phyloP scores from a whole-genome alignment of 73 alveolate species.

The Tetrahymena thermophila region DNA sequence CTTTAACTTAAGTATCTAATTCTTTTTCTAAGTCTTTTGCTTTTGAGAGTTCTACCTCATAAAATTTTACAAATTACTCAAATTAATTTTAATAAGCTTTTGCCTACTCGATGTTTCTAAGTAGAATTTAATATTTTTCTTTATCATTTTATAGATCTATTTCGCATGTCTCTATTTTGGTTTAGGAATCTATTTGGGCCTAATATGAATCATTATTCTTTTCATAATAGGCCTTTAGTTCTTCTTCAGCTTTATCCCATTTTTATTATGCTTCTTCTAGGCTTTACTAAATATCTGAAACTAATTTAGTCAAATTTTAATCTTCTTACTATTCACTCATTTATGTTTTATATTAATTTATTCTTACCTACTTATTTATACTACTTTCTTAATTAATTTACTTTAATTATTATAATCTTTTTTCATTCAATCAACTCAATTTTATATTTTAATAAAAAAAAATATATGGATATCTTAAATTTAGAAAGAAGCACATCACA shows the following conservation, averaged over 20 bases:
- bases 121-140: background rate
- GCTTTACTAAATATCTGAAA: background rate
- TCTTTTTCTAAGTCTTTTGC: background rate
- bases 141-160: background rate
- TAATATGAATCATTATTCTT: background rate
- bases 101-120: background rate
- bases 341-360: no score
- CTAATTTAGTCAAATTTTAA: background rate
- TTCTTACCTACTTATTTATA: no score
- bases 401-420: no score
- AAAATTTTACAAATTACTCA: background rate
- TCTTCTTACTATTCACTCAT: background rate
- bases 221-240: background rate
- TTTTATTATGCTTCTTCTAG: background rate
- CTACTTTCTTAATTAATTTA: no score
- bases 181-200: background rate
- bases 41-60: background rate
- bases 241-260: background rate
- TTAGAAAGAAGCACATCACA: no score
- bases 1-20: background rate
- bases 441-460: no score
- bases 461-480: no score
- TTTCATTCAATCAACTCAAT: no score
- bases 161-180: background rate
- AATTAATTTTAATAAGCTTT: no score